Evolutionary conservation across 345 rosid genomes (phyloP).

Genomic region (Euphorbia pulcherrima): DNA sequence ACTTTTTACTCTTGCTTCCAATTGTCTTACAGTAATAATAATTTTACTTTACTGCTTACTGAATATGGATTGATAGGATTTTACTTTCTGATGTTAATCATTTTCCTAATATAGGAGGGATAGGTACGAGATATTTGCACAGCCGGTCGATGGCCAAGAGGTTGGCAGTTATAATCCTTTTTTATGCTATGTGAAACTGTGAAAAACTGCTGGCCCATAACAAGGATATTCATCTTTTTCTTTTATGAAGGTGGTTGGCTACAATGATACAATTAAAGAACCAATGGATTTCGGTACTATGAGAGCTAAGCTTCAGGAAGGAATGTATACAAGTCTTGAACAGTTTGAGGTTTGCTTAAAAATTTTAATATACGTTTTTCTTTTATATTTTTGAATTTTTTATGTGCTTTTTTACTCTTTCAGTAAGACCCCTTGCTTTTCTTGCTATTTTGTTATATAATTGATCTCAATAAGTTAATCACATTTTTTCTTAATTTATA

Average conservation of each 20-base stretch:
- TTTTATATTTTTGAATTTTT: too few species aligned
- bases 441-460: background rate
- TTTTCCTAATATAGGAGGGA: slow-evolving; percentile 22
- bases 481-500: too few species aligned
- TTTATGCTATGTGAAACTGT: background rate
- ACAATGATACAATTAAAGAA: slow-evolving; percentile 23
- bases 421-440: too few species aligned
- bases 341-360: slow-evolving; percentile 28
- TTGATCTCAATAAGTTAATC: background rate
- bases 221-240: background rate
- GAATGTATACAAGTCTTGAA: slow-evolving; percentile 23
- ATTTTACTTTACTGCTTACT: background rate
- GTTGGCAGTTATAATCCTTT: slow-evolving; percentile 6
- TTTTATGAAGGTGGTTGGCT: slow-evolving; percentile 21
- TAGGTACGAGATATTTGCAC: slow-evolving; percentile 24
- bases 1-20: background rate
- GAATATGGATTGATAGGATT: background rate
- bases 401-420: background rate
- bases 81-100: background rate
- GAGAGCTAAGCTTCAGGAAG: slow-evolving; percentile 33
- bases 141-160: slow-evolving; percentile 26
- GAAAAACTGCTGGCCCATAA: background rate
- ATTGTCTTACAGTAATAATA: background rate
- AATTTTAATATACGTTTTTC: background rate
- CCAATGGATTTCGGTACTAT: slow-evolving; percentile 33